Percentiles rank a stretch among this genome's conserved stretches.
Conservation (phyloP, 2,329 filamentous ascomycete species). For the Fusarium sp. region DNA sequence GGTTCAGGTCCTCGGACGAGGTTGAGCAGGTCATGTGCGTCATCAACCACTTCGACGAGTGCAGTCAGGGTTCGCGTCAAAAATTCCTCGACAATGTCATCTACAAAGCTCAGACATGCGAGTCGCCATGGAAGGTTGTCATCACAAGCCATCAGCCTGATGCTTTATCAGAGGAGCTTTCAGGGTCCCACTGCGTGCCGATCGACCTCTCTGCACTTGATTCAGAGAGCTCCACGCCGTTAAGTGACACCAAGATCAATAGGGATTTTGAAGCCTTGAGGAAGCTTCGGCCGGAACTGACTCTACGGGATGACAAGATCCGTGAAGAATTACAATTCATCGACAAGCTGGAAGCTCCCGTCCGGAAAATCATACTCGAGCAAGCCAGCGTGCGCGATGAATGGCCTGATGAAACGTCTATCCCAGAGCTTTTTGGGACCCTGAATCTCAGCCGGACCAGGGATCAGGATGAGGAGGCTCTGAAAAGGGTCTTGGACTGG, state of each 20-base stretch:
- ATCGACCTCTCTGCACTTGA: background rate
- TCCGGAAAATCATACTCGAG: background rate
- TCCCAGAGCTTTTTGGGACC: background rate
- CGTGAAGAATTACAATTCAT: fast-evolving
- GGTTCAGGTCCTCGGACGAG: background rate
- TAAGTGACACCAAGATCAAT: background rate
- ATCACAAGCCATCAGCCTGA: background rate
- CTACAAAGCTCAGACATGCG: background rate
- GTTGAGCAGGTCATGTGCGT: background rate
- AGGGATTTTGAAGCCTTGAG: background rate
- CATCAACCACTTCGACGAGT: conserved; percentile 5
- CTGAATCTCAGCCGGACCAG: background rate
- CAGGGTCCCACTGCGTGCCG: background rate
- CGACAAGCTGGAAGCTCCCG: background rate
- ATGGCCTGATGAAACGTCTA: conserved; percentile 8
- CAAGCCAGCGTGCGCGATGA: background rate
- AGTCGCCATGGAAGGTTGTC: background rate
- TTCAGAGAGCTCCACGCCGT: background rate
- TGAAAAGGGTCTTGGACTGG: background rate
- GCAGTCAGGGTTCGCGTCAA: background rate
- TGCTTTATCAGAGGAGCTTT: background rate
- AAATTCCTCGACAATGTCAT: background rate
- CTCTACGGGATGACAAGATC: background rate
- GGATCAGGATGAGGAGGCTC: background rate
- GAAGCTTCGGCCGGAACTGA: background rate